phyloP scores from a whole-genome alignment of 495 filamentous ascomycete genomes.

The Neurospora sp. region DNA sequence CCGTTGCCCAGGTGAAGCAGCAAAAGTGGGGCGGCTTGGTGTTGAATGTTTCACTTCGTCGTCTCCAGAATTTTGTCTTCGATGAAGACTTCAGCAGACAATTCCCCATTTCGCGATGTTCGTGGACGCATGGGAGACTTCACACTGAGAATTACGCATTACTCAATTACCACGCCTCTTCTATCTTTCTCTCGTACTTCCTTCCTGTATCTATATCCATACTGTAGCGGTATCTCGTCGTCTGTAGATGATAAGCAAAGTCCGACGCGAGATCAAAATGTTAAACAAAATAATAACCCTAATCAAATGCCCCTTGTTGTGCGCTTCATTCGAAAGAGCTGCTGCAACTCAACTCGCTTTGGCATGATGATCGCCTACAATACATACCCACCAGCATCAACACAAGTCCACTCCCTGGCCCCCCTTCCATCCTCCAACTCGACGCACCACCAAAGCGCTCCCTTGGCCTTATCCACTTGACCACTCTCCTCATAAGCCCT shows the following conservation, averaged over 20 bases:
- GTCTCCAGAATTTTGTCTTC: neutral
- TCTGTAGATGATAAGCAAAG: neutral
- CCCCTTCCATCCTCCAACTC: slow-evolving; percentile 59
- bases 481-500: slow-evolving; percentile 75
- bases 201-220: neutral
- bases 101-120: neutral
- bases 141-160: neutral
- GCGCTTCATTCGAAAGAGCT: neutral
- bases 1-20: neutral
- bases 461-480: slow-evolving; percentile 73
- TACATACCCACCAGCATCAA: slow-evolving; percentile 48
- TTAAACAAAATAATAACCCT: neutral
- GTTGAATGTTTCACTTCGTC: neutral
- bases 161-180: neutral
- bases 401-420: slow-evolving; percentile 48
- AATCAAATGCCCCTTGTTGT: neutral
- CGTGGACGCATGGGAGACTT: neutral
- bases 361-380: slow-evolving; percentile 23
- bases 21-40: neutral
- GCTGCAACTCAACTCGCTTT: neutral
- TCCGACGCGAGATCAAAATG: neutral
- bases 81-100: neutral
- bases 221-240: neutral
- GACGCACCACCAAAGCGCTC: slow-evolving; percentile 66
- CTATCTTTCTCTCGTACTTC: neutral